These are phyloP conservation scores for Senna tora DNA, from an alignment of 306 rosid species.

Conservation along the genomic window DNA sequence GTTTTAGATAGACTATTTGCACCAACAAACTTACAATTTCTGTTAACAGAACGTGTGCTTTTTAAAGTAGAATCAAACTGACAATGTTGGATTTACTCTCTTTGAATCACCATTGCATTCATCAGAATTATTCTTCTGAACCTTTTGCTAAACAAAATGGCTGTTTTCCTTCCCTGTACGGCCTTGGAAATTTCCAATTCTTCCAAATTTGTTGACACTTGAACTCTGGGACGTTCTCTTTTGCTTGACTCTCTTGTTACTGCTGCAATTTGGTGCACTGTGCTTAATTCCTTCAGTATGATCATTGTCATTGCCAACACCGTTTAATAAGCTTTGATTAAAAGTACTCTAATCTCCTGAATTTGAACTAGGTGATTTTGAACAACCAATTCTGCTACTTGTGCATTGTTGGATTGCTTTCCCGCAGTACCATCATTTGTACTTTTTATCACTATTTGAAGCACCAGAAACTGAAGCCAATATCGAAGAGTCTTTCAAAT, in stretches of 20 bases:
- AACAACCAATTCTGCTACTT: conserved; percentile 38
- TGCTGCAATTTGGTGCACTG: conserved; percentile 42
- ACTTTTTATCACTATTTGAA: conserved; percentile 51
- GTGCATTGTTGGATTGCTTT: conserved; percentile 43
- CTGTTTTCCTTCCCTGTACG: conserved; percentile 67
- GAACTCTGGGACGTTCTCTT: conserved; percentile 50
- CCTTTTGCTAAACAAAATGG: conserved; percentile 85
- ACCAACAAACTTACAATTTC: conserved; percentile 39
- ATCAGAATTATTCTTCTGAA: conserved; percentile 56
- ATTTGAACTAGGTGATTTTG: conserved; percentile 33
- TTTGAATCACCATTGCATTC: conserved; percentile 51
- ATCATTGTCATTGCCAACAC: conserved; percentile 35
- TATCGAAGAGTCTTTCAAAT: conserved; percentile 38
- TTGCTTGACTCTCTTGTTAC: conserved; percentile 62
- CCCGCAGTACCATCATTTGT: conserved; percentile 35
- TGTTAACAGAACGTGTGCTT: conserved; percentile 48
- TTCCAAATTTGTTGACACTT: conserved; percentile 52
- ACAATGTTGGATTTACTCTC: conserved; percentile 47
- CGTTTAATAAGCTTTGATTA: conserved; percentile 38
- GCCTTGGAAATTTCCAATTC: conserved; percentile 45
- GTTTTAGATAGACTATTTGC: conserved; percentile 39
- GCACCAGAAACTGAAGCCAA: conserved; percentile 53
- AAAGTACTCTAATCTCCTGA: conserved; percentile 43
- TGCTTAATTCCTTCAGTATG: conserved; percentile 45
- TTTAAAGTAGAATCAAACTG: conserved; percentile 41